These are phyloP conservation scores for Colletotrichum eleusines DNA, from an alignment of 2,329 filamentous ascomycete genomes.

Conservation along the genomic window DNA sequence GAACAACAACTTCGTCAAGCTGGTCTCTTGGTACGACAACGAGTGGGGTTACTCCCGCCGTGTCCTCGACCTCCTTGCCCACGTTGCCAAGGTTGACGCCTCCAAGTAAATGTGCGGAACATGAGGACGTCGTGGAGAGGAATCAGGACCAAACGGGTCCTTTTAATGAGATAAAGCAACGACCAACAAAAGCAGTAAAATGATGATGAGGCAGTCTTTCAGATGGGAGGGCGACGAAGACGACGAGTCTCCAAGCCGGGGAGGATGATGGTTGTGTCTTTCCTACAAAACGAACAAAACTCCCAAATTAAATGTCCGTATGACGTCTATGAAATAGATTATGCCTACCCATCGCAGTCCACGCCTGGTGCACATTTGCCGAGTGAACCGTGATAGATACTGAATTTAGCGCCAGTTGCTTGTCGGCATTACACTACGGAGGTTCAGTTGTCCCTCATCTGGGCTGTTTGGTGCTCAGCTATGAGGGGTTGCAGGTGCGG, in stretches of 20 bases:
- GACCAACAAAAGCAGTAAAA: constrained; percentile 41
- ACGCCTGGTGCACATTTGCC: background rate
- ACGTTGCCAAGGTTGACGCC: constrained; percentile 83
- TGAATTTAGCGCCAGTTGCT: background rate
- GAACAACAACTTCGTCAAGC: constrained; percentile 99
- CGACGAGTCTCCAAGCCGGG: constrained; percentile 28
- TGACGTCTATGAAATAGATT: constrained; percentile 41
- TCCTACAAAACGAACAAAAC: constrained; percentile 28
- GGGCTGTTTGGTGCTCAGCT: background rate
- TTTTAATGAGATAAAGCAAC: constrained; percentile 35
- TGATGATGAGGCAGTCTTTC: constrained; percentile 40
- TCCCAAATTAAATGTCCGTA: constrained; percentile 36
- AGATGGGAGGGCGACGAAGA: constrained; percentile 28
- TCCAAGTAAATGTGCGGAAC: constrained; percentile 58
- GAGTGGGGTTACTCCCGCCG: constrained; percentile 99
- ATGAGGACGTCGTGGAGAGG: constrained; percentile 28
- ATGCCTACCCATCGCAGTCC: constrained; percentile 36
- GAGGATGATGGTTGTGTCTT: constrained; percentile 39
- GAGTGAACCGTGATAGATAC: background rate
- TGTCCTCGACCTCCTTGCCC: constrained; percentile 84
- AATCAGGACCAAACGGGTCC: constrained; percentile 32
- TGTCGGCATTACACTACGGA: background rate
- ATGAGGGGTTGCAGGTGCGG: constrained; percentile 11
- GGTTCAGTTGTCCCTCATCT: background rate
- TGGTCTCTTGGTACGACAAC: constrained; percentile 99